Evolutionary conservation across 345 rosid genomes (phyloP).

Genomic region (Dipteronia sinensis): DNA sequence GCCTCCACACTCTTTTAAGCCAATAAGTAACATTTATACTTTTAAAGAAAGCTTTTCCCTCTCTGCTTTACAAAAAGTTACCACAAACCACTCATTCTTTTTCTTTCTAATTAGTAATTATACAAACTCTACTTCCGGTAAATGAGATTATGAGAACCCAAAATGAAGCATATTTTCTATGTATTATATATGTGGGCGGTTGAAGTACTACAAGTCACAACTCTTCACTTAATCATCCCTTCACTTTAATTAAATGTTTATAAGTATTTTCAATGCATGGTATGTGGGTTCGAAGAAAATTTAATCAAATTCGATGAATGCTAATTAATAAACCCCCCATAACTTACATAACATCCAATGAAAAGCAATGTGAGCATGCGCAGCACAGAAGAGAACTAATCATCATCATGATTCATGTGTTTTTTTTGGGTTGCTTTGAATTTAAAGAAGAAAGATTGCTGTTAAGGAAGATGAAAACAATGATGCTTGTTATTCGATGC

Average conservation of each 20-base stretch:
- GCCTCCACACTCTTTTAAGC: conserved; percentile 9
- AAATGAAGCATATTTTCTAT: neutral
- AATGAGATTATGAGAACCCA: conserved; percentile 9
- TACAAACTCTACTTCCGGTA: neutral
- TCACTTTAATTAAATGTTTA: too few species aligned
- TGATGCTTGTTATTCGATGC: conserved; percentile 26
- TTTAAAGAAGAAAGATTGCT: conserved; percentile 32
- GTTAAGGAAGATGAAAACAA: conserved; percentile 34
- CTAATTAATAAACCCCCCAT: neutral
- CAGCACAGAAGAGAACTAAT: conserved; percentile 34
- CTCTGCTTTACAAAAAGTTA: conserved; percentile 36
- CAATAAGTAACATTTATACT: conserved; percentile 18
- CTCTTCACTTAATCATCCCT: too few species aligned
- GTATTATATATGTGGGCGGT: conserved; percentile 13
- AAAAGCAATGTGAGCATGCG: conserved; percentile 39
- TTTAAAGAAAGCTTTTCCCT: conserved; percentile 15
- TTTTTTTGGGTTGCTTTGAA: conserved; percentile 7
- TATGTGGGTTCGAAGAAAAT: neutral
- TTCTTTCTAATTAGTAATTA: neutral
- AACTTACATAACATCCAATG: neutral
- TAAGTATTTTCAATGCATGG: conserved; percentile 2
- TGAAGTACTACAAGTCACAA: conserved; percentile 15
- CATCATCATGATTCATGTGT: conserved; percentile 5
- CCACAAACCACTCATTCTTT: neutral
- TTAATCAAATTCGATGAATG: conserved; percentile 19